Conservation (phyloP, 768 basidiomycete species). For the Vishniacozyma victoriae region DNA sequence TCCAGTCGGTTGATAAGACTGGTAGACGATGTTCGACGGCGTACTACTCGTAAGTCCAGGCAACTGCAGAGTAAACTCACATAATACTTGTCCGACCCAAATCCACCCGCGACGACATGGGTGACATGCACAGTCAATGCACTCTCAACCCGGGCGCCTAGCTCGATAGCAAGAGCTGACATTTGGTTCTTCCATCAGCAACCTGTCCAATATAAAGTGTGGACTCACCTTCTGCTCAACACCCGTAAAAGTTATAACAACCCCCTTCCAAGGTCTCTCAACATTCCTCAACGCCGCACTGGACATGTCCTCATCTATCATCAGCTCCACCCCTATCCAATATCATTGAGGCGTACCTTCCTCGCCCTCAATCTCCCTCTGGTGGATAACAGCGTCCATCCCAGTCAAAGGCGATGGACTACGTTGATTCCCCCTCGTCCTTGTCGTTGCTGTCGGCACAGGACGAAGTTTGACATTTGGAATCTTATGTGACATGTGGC, state of each 20-base stretch:
- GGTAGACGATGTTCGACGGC: conserved; percentile 74
- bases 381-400: conserved; percentile 34
- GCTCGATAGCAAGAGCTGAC: conserved; percentile 69
- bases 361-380: conserved; percentile 22
- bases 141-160: conserved; percentile 64
- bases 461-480: conserved; percentile 49
- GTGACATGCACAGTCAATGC: conserved; percentile 83
- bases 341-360: conserved; percentile 32
- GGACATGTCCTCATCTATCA: conserved; percentile 24
- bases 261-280: conserved; percentile 25
- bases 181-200: conserved; percentile 56
- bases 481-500: conserved; percentile 46
- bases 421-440: conserved; percentile 2
- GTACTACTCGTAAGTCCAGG: conserved; percentile 54
- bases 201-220: not conserved
- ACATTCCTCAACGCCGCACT: conserved; percentile 16
- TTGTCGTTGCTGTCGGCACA: conserved; percentile 18
- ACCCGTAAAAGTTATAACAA: conserved; percentile 34
- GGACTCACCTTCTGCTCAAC: conserved; percentile 33
- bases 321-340: not conserved
- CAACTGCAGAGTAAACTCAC: conserved; percentile 49
- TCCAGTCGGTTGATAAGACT: conserved; percentile 72
- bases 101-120: conserved; percentile 73
- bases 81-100: conserved; percentile 76
- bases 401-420: conserved; percentile 19